Percentiles rank a stretch among this genome's conserved stretches.
Evolutionary conservation across 805 yeast species (phyloP).

Genomic region (Kockiozyma suomiensis): DNA sequence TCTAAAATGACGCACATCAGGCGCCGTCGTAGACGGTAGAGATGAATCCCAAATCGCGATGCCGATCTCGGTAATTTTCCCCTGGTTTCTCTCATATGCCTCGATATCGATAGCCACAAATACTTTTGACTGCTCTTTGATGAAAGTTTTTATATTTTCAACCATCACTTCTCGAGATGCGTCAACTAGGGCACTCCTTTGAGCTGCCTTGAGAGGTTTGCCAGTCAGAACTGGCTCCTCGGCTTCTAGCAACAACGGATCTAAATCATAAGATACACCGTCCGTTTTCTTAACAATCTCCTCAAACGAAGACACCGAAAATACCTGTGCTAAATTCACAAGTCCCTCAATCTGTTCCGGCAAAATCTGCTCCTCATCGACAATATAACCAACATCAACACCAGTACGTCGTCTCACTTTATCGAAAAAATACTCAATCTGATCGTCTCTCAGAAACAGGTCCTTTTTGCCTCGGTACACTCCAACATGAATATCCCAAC

Average conservation of each 20-base stretch:
- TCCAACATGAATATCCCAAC: constrained; percentile 12
- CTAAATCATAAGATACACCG: neutral
- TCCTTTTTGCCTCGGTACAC: neutral
- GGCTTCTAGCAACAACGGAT: neutral
- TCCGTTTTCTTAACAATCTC: no score
- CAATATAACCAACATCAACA: neutral
- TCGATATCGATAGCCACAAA: constrained; percentile 25
- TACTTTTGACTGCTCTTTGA: constrained; percentile 2
- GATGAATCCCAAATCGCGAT: neutral
- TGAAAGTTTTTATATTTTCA: neutral
- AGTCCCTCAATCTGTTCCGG: neutral
- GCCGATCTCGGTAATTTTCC: constrained; percentile 19
- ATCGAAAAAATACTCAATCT: neutral
- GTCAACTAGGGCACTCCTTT: neutral
- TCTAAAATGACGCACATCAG: constrained; percentile 10
- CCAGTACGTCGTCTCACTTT: neutral
- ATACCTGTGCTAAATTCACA: neutral
- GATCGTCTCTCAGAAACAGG: neutral
- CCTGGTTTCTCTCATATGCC: constrained; percentile 11
- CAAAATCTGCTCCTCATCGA: neutral
- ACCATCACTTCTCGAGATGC: constrained; percentile 1
- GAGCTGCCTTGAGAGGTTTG: neutral
- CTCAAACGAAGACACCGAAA: neutral
- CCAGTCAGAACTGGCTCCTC: neutral
- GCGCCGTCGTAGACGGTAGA: neutral